Conservation (phyloP, 352 stramenopile species). For the Phytophthora multivora region DNA sequence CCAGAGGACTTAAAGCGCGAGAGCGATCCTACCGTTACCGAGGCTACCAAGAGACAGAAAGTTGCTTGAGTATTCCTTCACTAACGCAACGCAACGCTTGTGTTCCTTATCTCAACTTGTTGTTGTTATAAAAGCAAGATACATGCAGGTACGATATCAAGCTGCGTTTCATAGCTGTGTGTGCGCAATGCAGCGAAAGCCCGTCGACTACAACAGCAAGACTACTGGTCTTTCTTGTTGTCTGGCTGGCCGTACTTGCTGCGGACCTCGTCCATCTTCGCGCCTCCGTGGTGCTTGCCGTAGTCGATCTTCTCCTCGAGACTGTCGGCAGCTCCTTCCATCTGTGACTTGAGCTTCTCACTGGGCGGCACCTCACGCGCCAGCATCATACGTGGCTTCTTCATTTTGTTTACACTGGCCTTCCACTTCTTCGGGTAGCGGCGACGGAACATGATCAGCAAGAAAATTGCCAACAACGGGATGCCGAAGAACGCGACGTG, state of each 20-base stretch:
- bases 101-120: constrained; percentile 13
- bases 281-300: constrained; percentile 43
- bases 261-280: constrained; percentile 40
- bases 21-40: constrained; percentile 16
- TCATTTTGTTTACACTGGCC: constrained; percentile 54
- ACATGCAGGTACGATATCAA: constrained; percentile 11
- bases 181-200: neutral
- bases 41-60: constrained; percentile 73
- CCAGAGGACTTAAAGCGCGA: constrained; percentile 34
- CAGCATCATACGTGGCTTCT: constrained; percentile 47
- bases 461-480: constrained; percentile 43
- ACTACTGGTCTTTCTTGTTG: constrained; percentile 49
- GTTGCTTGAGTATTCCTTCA: constrained; percentile 32
- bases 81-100: constrained; percentile 8
- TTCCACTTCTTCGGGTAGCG: constrained; percentile 76
- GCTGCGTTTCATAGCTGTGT: constrained; percentile 1
- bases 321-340: constrained; percentile 13
- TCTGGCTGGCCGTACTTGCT: constrained; percentile 29
- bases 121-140: constrained; percentile 26
- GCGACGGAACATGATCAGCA: constrained; percentile 51
- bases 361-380: constrained; percentile 41
- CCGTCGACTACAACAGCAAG: neutral
- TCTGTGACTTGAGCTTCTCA: constrained; percentile 41
- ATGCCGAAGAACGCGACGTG: constrained; percentile 50
- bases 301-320: constrained; percentile 39